phyloP scores from a whole-genome alignment of 169 alveolate species.

The Blepharisma undulans region DNA sequence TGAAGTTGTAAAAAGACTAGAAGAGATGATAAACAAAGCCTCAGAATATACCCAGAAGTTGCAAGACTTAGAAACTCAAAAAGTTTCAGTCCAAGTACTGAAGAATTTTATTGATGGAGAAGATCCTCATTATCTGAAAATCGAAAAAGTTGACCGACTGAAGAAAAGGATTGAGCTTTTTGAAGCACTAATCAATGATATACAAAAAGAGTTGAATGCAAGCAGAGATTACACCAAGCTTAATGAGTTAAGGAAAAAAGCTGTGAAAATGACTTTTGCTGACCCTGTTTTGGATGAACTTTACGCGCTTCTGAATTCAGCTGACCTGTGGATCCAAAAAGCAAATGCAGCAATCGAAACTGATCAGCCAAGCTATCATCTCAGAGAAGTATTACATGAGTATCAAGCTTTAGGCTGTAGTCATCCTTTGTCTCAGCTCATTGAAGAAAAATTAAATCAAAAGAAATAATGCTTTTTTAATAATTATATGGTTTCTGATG shows the following conservation, averaged over 20 bases:
- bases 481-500: not conserved
- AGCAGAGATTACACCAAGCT: not conserved
- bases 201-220: not conserved
- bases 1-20: not conserved
- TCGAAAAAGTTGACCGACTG: not conserved
- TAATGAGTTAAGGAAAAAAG: not conserved
- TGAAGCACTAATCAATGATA: not conserved
- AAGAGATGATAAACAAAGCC: not conserved
- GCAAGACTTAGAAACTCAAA: not conserved
- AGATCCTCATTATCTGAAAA: not conserved
- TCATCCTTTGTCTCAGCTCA: not conserved
- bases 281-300: not conserved
- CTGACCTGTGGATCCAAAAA: not conserved
- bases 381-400: not conserved
- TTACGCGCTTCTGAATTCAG: not conserved
- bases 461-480: not conserved
- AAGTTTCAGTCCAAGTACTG: not conserved
- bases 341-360: not conserved
- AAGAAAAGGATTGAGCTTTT: constrained; percentile 6
- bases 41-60: not conserved
- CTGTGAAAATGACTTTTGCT: not conserved
- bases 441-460: not conserved
- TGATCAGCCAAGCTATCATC: not conserved
- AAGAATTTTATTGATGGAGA: constrained; percentile 15
- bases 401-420: not conserved